Conservation (phyloP, 495 filamentous ascomycete genomes). For the Chaetomium tenue region DNA sequence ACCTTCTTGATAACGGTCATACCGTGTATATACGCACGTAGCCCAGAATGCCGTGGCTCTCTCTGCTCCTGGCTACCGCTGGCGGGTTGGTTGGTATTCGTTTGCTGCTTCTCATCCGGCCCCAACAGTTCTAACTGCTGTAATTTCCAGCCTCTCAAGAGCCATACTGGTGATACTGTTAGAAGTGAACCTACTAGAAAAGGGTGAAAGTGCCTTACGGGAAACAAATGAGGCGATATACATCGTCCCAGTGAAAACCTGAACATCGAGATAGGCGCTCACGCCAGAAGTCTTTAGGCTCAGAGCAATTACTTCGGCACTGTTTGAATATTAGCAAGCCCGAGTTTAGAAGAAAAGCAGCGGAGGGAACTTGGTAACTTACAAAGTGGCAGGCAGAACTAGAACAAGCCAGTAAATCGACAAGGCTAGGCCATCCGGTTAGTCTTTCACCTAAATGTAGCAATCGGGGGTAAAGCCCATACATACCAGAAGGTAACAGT, state of each 20-base stretch:
- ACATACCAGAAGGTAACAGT: conserved; percentile 63
- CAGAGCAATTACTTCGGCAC: conserved; percentile 71
- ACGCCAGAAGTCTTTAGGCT: conserved; percentile 53
- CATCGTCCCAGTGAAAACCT: conserved; percentile 42
- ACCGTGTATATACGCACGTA: conserved; percentile 26
- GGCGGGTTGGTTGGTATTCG: conserved; percentile 29
- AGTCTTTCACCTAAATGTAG: neutral
- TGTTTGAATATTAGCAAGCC: conserved; percentile 16
- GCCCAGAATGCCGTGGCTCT: conserved; percentile 2
- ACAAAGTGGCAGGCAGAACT: conserved; percentile 68
- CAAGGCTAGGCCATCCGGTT: conserved; percentile 41
- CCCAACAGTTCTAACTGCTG: conserved; percentile 38
- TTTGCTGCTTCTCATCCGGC: conserved; percentile 32
- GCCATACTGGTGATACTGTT: conserved; percentile 33
- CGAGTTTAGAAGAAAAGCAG: too few species aligned
- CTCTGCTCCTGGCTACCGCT: conserved; percentile 9
- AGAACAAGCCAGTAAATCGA: conserved; percentile 76
- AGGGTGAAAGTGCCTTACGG: conserved; percentile 27
- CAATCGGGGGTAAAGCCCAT: conserved; percentile 10
- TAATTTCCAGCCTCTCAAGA: conserved; percentile 47
- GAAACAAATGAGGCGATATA: conserved; percentile 43
- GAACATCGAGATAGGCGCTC: conserved; percentile 43
- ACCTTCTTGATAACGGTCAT: conserved; percentile 25
- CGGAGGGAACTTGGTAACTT: conserved; percentile 6
- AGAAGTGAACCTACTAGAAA: neutral